A percentile compares a stretch with the other conserved stretches of the same genome.
Conservation (phyloP, 345 rosid species). For the Camelina sativa region DNA sequence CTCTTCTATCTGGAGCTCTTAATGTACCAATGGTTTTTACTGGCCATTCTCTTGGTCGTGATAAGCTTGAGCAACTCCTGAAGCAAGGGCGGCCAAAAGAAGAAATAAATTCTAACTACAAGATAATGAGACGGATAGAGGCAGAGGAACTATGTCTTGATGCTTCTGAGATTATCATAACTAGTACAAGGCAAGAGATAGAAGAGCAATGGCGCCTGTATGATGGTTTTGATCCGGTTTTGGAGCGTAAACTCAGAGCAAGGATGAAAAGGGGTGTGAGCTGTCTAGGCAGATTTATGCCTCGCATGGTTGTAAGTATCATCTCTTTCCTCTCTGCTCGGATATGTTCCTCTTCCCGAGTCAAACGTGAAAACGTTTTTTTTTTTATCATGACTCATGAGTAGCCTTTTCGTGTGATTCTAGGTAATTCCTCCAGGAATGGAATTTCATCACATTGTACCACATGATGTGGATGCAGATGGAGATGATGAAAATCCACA, state of each 20-base stretch:
- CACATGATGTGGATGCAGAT: constrained; percentile 72
- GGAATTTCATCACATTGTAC: constrained; percentile 87
- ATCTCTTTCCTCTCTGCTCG: constrained; percentile 21
- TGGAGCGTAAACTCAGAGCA: constrained; percentile 74
- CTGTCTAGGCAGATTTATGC: constrained; percentile 78
- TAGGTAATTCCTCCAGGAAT: constrained; percentile 97
- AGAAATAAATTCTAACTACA: constrained; percentile 65
- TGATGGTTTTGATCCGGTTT: constrained; percentile 74
- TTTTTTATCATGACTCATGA: background rate
- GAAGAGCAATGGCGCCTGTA: constrained; percentile 82
- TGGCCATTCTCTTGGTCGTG: constrained; percentile 85
- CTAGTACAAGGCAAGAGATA: constrained; percentile 80
- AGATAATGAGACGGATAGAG: constrained; percentile 77
- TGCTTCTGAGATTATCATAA: constrained; percentile 71
- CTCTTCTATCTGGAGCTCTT: constrained; percentile 79
- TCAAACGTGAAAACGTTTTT: background rate
- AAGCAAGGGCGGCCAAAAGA: constrained; percentile 78
- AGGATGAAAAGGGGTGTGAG: constrained; percentile 77
- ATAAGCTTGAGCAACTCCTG: constrained; percentile 75
- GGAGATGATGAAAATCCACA: constrained; percentile 70
- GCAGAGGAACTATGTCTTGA: constrained; percentile 78
- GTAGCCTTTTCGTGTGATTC: constrained; percentile 20
- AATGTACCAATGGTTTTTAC: constrained; percentile 89
- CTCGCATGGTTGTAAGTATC: constrained; percentile 73
- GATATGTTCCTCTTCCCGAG: background rate